phyloP scores from a whole-genome alignment of 2,329 filamentous ascomycete species.

The Helotiales sp. region DNA sequence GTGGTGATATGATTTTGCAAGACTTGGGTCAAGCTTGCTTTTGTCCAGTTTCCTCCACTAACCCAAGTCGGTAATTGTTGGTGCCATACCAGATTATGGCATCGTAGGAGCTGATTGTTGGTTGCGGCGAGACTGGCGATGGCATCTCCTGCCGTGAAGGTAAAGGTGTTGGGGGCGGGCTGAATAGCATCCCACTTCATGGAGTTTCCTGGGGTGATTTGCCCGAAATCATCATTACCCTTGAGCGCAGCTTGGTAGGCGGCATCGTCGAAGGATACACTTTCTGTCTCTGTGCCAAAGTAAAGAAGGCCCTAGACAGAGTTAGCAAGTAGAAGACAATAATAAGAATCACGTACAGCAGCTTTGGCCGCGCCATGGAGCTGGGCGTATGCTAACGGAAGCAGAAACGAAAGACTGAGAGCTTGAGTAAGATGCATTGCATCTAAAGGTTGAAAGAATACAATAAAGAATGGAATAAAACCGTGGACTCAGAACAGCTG shows the following conservation, averaged over 20 bases:
- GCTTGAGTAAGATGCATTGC: background rate
- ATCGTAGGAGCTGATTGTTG: slow-evolving; percentile 56
- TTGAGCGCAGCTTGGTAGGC: slow-evolving; percentile 57
- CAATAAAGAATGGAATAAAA: background rate
- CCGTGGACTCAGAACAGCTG: background rate
- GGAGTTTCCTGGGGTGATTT: slow-evolving; percentile 63
- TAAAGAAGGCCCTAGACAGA: slow-evolving; percentile 36
- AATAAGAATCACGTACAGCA: slow-evolving; percentile 2
- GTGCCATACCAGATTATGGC: slow-evolving; percentile 60
- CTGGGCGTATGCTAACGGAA: slow-evolving; percentile 1
- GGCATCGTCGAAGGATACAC: slow-evolving; percentile 49
- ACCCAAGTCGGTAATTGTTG: slow-evolving; percentile 52
- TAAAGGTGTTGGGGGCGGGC: slow-evolving; percentile 55
- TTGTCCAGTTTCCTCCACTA: slow-evolving; percentile 50
- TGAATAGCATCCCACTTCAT: slow-evolving; percentile 64
- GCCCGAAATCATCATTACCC: slow-evolving; percentile 59
- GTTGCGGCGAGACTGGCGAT: slow-evolving; percentile 47
- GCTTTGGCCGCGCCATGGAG: slow-evolving; percentile 14
- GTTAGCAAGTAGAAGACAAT: background rate
- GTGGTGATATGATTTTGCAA: slow-evolving; percentile 60
- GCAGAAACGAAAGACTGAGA: slow-evolving; percentile 1
- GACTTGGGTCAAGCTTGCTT: slow-evolving; percentile 52
- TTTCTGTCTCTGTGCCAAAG: slow-evolving; percentile 60
- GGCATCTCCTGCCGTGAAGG: slow-evolving; percentile 56
- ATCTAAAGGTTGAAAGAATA: background rate